Evolutionary conservation across 2,329 filamentous ascomycete genomes (phyloP).

Genomic region (Trichoderma sp.): DNA sequence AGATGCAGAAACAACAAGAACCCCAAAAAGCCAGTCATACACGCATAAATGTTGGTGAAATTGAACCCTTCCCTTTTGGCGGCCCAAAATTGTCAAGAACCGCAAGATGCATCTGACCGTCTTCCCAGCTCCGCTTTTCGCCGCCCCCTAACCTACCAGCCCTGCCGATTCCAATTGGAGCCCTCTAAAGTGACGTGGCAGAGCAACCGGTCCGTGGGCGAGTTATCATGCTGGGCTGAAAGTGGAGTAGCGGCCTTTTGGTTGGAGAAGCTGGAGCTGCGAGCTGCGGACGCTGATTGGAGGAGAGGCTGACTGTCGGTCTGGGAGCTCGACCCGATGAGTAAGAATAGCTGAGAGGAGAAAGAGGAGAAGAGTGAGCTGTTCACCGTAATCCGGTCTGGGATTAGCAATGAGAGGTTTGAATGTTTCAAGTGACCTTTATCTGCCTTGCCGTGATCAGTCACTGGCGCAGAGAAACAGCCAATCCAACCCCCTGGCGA

Average conservation of each 20-base stretch:
- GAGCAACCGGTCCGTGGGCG: slow-evolving; percentile 6
- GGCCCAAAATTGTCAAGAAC: slow-evolving; percentile 17
- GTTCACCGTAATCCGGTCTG: not conserved
- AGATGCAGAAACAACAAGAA: slow-evolving; percentile 1
- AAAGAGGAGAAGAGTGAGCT: not conserved
- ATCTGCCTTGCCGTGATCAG: not conserved
- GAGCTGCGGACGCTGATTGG: slow-evolving; percentile 13
- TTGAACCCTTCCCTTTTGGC: slow-evolving; percentile 1
- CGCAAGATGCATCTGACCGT: slow-evolving; percentile 17
- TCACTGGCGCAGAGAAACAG: not conserved
- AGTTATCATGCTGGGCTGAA: not conserved
- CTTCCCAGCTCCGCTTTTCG: slow-evolving; percentile 9
- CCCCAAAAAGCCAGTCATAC: not conserved
- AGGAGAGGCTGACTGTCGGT: slow-evolving; percentile 12
- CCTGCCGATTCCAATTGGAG: not conserved
- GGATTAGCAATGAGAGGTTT: not conserved
- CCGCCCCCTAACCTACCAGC: slow-evolving; percentile 1
- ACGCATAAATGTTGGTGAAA: slow-evolving; percentile 13
- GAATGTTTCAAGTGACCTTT: not conserved
- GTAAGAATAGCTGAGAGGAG: not conserved
- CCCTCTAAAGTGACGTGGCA: slow-evolving; percentile 20
- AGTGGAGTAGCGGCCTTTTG: not conserved
- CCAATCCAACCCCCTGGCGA: not conserved
- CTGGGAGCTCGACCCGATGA: slow-evolving; percentile 7
- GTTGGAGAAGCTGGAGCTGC: slow-evolving; percentile 11